Evolutionary conservation across 345 rosid species (phyloP), one percentile per base, ranked within the genome.

Genomic region (Syzygium aromaticum): DNA sequence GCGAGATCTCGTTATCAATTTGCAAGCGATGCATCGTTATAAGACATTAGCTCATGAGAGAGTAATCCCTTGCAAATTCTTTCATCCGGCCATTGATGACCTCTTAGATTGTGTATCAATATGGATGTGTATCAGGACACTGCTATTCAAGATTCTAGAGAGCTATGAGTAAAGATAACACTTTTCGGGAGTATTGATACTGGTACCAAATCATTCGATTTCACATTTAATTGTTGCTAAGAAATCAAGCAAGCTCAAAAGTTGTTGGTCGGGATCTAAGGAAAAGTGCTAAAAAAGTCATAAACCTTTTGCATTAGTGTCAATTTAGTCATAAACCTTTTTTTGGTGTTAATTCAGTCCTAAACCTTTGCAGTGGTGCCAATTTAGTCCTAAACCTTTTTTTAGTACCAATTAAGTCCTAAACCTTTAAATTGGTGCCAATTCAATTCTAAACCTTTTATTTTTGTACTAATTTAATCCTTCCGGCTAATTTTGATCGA

Each of bases 21-120:
- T 1, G 0, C 0, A 30, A 67, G 1, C 0, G 1, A 28, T 3
- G 3, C 2, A 0, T 61, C 17, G 2, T 7, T 2, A 15, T 15
- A 3, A 64, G 11, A 64, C 3, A 7, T 28, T 15, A 7, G 6
- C 22, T 64, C 6, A 0, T 9, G 15, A 30, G 40, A 64, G 8
- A 64, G 40, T 28, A 15, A 30, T 64, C 17, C 8, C 1, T 3
- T 16, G 11, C 1, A 3, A 30, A 30, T 64, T 64, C 43, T 30
- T 30, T 64, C 3, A 1, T 64, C 77, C 2, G 2, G 15, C 17
- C 3, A 7, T 64, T 3, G 16, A 33, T 64, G 11, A 49, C 43
- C 43, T 4, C 43, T 40, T 33, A 16, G 80, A 19, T 59, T 59
- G 43, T 30, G 13, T 73, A 49, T 73, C 19, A 2, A 38, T 19